Evolutionary conservation across 495 filamentous ascomycete species (phyloP).

Genomic region (Tuber melanosporum): DNA sequence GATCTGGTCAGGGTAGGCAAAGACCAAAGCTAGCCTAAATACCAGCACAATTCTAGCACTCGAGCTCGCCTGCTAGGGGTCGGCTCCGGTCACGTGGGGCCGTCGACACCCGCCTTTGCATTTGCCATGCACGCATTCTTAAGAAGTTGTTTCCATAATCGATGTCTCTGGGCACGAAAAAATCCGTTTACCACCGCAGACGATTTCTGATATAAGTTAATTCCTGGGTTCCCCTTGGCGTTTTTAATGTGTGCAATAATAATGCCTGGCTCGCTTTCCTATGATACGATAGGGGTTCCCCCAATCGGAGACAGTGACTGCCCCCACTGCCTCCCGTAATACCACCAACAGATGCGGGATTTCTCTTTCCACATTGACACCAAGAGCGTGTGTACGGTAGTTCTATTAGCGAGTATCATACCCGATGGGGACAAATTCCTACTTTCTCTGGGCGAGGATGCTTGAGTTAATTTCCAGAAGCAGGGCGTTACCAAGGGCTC

Average conservation of each 20-base stretch:
- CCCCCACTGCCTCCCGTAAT: not conserved
- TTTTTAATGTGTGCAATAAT: not conserved
- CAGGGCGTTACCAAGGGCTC: not conserved
- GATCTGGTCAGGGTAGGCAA: not conserved
- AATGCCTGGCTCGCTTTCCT: not conserved
- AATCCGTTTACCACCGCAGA: not conserved
- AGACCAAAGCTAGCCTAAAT: not conserved
- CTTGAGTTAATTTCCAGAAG: not conserved
- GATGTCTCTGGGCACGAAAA: not conserved
- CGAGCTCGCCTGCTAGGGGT: not conserved
- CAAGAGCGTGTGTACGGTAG: not conserved
- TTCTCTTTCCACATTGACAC: not conserved
- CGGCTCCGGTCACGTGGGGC: too few species aligned
- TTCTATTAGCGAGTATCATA: not conserved
- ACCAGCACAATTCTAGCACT: not conserved
- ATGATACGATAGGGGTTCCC: not conserved
- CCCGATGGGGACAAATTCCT: not conserved
- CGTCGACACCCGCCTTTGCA: not conserved
- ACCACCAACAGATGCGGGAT: not conserved
- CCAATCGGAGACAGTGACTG: not conserved
- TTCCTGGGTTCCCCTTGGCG: not conserved
- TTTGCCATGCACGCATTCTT: not conserved
- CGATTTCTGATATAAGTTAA: not conserved
- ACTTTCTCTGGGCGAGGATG: not conserved
- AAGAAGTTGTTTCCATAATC: not conserved